Evolutionary conservation across 441 rosid genomes (phyloP).

Genomic region (Jatropha multifida): DNA sequence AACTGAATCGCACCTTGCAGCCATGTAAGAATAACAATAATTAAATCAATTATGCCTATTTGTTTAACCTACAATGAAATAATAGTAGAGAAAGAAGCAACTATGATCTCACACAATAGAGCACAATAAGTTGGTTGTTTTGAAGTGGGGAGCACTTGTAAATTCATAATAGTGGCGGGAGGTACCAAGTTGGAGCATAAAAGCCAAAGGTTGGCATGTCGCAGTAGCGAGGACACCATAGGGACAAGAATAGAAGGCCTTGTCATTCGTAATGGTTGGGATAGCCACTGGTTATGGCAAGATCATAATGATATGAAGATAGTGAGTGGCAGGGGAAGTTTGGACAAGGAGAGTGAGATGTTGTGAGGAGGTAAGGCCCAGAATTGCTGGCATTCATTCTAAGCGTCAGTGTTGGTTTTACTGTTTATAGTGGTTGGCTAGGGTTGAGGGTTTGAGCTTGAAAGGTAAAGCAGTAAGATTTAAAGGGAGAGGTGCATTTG

Average conservation of each 20-base stretch:
- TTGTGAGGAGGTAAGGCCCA: background rate
- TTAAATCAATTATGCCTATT: too few relatives aligned
- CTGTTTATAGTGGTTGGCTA: background rate
- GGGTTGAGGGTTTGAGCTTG: background rate
- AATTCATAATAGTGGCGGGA: background rate
- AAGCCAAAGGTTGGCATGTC: background rate
- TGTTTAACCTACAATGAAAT: background rate
- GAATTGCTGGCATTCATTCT: background rate
- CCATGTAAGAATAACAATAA: background rate
- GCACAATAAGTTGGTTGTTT: background rate
- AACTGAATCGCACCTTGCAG: background rate
- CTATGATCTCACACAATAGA: background rate
- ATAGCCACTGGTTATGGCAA: too few relatives aligned
- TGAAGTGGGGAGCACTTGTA: background rate
- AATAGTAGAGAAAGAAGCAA: background rate
- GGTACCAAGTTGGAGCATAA: background rate
- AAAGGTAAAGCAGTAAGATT: background rate
- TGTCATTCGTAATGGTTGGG: too few relatives aligned
- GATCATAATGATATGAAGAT: background rate
- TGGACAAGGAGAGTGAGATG: background rate
- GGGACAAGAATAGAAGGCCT: background rate
- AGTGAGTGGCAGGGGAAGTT: background rate
- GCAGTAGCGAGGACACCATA: background rate
- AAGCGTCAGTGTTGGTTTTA: background rate
- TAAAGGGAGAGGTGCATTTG: background rate